These are phyloP conservation scores for Xylogone sp. DNA, from an alignment of 2,329 filamentous ascomycete genomes.

Conservation along the genomic window DNA sequence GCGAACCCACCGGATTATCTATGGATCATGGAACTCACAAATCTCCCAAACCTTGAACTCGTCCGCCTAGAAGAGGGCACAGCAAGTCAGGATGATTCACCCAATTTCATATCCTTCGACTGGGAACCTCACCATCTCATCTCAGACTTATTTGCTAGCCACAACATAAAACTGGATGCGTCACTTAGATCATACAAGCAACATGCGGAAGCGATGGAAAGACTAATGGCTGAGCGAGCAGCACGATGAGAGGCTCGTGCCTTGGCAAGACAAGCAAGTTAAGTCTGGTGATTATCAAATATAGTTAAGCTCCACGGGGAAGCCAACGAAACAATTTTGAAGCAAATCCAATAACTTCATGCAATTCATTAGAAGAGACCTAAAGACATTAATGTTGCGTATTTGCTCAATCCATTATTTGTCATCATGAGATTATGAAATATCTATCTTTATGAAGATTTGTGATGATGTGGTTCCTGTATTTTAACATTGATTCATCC, in stretches of 20 bases:
- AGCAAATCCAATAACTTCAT: too few relatives aligned
- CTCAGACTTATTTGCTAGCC: neutral
- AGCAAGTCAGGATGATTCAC: neutral
- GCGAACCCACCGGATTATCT: neutral
- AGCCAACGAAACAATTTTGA: too few relatives aligned
- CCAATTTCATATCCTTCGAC: neutral
- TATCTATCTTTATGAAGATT: too few relatives aligned
- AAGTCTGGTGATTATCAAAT: too few relatives aligned
- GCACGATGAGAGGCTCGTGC: conserved; percentile 1
- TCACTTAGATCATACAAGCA: conserved; percentile 1
- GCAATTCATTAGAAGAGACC: too few relatives aligned
- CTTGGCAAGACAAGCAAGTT: too few relatives aligned
- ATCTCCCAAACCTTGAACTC: neutral
- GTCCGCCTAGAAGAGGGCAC: neutral
- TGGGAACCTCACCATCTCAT: neutral
- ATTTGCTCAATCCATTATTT: too few relatives aligned
- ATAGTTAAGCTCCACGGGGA: too few relatives aligned
- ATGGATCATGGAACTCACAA: neutral
- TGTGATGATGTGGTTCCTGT: too few relatives aligned
- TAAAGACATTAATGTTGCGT: too few relatives aligned
- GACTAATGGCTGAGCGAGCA: neutral
- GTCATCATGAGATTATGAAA: too few relatives aligned
- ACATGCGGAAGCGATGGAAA: neutral
- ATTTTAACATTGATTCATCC: too few relatives aligned
- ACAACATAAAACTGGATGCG: neutral